A percentile compares a stretch with the other conserved stretches of the same genome.
phyloP scores from a whole-genome alignment of 495 filamentous ascomycete genomes.

The Penicillium salamii region DNA sequence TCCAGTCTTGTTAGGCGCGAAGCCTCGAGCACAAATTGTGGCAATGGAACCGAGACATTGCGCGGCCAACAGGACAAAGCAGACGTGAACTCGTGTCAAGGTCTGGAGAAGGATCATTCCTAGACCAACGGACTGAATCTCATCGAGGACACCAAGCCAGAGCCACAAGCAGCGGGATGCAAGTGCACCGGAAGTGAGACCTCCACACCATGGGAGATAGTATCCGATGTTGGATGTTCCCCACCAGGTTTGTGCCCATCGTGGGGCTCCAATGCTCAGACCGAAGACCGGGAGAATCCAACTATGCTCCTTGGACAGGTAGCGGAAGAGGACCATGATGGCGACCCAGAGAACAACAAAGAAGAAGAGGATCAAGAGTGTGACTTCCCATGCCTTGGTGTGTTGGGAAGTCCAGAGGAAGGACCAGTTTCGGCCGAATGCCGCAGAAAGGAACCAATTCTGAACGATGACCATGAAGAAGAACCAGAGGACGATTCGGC shows the following conservation, averaged over 20 bases:
- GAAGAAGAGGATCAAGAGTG: slow-evolving; percentile 54
- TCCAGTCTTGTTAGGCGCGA: slow-evolving; percentile 55
- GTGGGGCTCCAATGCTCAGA: slow-evolving; percentile 58
- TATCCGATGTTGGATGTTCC: slow-evolving; percentile 52
- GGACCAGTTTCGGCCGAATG: slow-evolving; percentile 61
- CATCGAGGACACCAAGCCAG: slow-evolving; percentile 63
- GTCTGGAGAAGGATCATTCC: slow-evolving; percentile 66
- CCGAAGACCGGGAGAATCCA: slow-evolving; percentile 69
- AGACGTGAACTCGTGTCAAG: slow-evolving; percentile 57
- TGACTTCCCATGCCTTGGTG: slow-evolving; percentile 51
- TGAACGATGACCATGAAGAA: slow-evolving; percentile 60
- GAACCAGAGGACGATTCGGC: slow-evolving; percentile 56
- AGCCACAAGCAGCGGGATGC: slow-evolving; percentile 59
- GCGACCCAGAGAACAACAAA: slow-evolving; percentile 56
- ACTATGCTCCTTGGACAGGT: slow-evolving; percentile 51
- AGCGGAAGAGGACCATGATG: slow-evolving; percentile 46
- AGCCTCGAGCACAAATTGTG: slow-evolving; percentile 57
- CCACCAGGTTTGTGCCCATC: slow-evolving; percentile 69
- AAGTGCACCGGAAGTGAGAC: slow-evolving; percentile 47
- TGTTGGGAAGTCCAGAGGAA: slow-evolving; percentile 56
- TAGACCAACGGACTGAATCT: slow-evolving; percentile 59
- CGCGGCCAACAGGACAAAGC: slow-evolving; percentile 53
- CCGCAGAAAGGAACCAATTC: slow-evolving; percentile 63
- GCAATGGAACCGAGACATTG: slow-evolving; percentile 55
- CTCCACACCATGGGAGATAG: slow-evolving; percentile 58